phyloP scores from a whole-genome alignment of 306 rosid species.

The Casuarina equisetifolia region DNA sequence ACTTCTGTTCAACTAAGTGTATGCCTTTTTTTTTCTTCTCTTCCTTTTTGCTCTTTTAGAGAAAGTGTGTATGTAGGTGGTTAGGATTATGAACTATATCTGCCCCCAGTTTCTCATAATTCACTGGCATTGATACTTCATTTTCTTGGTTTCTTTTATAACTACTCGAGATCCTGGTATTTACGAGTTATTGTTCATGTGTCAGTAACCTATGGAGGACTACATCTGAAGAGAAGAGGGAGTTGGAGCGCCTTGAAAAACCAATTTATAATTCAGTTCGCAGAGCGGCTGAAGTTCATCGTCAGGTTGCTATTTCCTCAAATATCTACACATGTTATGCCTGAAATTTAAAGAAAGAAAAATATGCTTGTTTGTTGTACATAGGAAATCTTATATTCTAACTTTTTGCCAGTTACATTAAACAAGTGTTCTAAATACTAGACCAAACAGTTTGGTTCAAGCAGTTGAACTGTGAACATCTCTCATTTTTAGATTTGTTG shows the following conservation, averaged over 20 bases:
- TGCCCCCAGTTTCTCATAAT: not conserved
- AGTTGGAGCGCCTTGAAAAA: constrained; percentile 91
- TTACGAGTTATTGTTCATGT: constrained; percentile 19
- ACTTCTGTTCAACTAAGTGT: not conserved
- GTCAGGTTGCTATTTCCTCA: constrained; percentile 67
- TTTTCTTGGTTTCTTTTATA: not conserved
- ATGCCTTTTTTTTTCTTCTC: not conserved
- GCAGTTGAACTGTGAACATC: no score
- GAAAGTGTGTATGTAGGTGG: not conserved
- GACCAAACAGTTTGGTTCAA: no score
- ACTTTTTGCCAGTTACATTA: no score
- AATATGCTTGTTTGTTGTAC: not conserved
- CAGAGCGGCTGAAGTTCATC: constrained; percentile 98
- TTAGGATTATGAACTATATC: not conserved
- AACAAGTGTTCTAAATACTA: no score
- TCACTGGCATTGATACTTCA: not conserved
- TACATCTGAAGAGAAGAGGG: constrained; percentile 96
- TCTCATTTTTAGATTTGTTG: no score
- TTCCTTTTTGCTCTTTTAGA: not conserved
- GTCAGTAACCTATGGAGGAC: constrained; percentile 90
- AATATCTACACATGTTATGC: constrained; percentile 7
- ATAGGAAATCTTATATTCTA: not conserved
- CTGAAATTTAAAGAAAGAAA: not conserved
- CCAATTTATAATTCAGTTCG: constrained; percentile 93
- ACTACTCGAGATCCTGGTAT: not conserved